Percentiles rank a stretch among this genome's conserved stretches.
Conservation (phyloP, 306 rosid species). For the Purshia tridentata region DNA sequence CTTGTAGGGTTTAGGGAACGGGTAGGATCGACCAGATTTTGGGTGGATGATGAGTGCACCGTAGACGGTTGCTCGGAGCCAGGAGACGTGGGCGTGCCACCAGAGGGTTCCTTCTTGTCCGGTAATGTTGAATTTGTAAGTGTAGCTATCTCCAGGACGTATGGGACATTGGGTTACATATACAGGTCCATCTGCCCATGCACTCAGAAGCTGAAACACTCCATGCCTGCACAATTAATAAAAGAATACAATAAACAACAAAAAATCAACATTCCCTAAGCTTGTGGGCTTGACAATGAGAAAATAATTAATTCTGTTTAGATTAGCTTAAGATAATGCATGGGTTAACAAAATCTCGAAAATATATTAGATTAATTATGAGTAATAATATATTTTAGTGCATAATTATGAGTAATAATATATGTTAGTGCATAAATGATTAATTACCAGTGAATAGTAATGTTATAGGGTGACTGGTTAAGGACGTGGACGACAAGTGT, state of each 20-base stretch:
- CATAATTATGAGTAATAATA: neutral
- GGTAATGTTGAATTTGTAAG: constrained; percentile 48
- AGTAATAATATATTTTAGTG: too few species aligned
- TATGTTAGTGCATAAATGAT: neutral
- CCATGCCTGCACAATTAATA: constrained; percentile 56
- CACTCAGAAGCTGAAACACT: constrained; percentile 45
- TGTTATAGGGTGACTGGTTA: constrained; percentile 49
- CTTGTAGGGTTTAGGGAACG: constrained; percentile 38
- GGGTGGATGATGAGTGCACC: constrained; percentile 68
- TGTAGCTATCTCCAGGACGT: constrained; percentile 35
- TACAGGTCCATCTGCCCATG: constrained; percentile 78
- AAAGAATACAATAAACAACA: neutral
- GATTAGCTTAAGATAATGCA: neutral
- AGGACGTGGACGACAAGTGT: constrained; percentile 45
- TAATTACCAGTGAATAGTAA: constrained; percentile 57
- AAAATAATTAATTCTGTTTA: neutral
- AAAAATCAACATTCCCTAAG: neutral
- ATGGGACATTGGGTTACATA: constrained; percentile 73
- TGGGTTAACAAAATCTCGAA: neutral
- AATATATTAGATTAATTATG: too few species aligned
- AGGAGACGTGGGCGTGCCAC: constrained; percentile 69
- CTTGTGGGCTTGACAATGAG: neutral
- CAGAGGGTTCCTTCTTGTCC: constrained; percentile 79
- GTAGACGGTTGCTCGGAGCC: constrained; percentile 61
- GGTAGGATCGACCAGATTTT: constrained; percentile 22